phyloP scores from a whole-genome alignment of 176 grass and related monocot species.

The Aechmea fasciata region DNA sequence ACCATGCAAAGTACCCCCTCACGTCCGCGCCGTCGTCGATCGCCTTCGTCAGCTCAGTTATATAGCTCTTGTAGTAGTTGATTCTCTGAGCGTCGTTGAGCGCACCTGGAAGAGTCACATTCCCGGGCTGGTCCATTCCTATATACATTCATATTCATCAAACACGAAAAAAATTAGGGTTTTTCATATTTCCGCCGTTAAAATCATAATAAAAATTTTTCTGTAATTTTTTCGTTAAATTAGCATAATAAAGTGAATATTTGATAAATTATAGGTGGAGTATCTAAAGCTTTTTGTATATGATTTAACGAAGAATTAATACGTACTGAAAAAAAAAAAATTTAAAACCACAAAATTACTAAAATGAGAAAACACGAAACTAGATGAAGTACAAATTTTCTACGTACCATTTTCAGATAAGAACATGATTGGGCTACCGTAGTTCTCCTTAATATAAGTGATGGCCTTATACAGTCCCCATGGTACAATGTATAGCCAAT shows the following conservation, averaged over 20 bases:
- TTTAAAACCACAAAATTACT: no score
- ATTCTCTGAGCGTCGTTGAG: slow-evolving; percentile 64
- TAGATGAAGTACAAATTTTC: not conserved
- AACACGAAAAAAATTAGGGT: not conserved
- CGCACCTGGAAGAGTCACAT: slow-evolving; percentile 51
- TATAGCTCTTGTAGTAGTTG: slow-evolving; percentile 62
- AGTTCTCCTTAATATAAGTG: slow-evolving; percentile 74
- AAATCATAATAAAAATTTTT: no score
- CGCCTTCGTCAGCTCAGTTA: slow-evolving; percentile 71
- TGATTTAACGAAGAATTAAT: no score
- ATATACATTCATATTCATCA: not conserved
- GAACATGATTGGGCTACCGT: slow-evolving; percentile 61
- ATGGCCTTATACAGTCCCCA: slow-evolving; percentile 92
- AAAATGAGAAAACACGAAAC: no score
- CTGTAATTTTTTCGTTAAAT: no score
- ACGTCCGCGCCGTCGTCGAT: slow-evolving; percentile 65
- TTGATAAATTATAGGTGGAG: no score
- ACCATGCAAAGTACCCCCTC: slow-evolving; percentile 87
- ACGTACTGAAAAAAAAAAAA: no score
- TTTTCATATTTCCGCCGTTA: no score
- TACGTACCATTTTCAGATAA: slow-evolving; percentile 71
- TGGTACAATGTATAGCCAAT: slow-evolving; percentile 89
- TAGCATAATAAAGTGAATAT: no score
- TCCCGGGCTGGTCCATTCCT: slow-evolving; percentile 91
- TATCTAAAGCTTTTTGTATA: no score